Evolutionary conservation across 2,329 filamentous ascomycete genomes (phyloP), one percentile per base, ranked within the genome.

Genomic region (Cladobotryum mycophilum): DNA sequence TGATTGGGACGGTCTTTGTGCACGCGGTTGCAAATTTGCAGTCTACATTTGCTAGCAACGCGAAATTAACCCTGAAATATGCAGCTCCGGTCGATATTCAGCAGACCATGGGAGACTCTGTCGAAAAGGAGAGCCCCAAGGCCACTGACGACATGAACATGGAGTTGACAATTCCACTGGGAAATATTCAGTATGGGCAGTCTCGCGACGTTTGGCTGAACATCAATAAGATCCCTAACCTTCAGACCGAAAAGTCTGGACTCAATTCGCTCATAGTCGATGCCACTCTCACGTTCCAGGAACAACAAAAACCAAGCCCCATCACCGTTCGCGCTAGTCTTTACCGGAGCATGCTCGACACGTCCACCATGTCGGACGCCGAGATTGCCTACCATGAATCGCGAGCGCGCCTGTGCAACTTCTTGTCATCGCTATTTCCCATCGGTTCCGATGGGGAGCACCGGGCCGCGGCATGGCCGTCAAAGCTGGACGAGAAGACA

Each of bases 1-100:
- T 84, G 79, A 78, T 84, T 53, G 77, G 77, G 3, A 84, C 81
- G 3, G 78, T 81, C 3, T 83, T 84, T 53, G 71, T 82, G 3
- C 79, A 84, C 57, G 78, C 81, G 2, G 72, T 83, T 2, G 80
- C 81, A 15, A 82, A 84, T 55, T 61, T 84, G 2, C 80, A 81
- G 57, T 73, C 76, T 2, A 84, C 80, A 0, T 82, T 74, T 53
- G 79, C 79, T 2, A 75, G 68, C 4, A 66, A 69, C 1, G 75
- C 74, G 3, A 64, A 57, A 0, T 61, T 84, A 2, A 64, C 62
- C 2, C 53, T 83, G 17, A 64, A 57, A 0, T 75, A 72, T 45
- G 64, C 70, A 0, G 51, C 58, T 2, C 55, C 57, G 0, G 47
- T 79, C 4, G 49, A 63, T 2, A 52, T 81, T 0, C 54, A 67